Conservation (phyloP, 75 land plant genomes). For the Cryptomeria japonica region DNA sequence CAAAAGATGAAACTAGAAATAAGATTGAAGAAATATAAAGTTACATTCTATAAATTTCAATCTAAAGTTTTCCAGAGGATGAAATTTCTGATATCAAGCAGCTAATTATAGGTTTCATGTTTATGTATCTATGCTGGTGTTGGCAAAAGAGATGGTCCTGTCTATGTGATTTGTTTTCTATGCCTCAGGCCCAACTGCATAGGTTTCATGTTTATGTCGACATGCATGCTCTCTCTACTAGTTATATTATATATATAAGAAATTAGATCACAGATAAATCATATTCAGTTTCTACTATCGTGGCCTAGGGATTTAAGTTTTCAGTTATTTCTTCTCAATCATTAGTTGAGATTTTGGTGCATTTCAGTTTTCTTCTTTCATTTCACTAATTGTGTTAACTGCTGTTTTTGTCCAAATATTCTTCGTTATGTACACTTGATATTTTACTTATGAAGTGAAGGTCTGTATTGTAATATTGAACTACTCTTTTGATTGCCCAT, state of each 20-base stretch:
- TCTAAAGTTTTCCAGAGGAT: neutral
- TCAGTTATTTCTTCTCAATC: neutral
- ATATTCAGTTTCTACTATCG: neutral
- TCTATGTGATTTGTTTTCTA: too few relatives aligned
- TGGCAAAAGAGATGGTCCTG: neutral
- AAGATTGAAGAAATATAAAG: neutral
- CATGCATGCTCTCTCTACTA: neutral
- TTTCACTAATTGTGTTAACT: neutral
- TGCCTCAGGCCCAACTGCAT: too few relatives aligned
- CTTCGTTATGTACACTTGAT: neutral
- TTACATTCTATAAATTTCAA: too few relatives aligned
- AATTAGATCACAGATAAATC: neutral
- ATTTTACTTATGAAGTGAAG: neutral
- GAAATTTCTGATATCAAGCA: neutral
- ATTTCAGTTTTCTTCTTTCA: neutral
- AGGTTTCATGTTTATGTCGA: too few relatives aligned
- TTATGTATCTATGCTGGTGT: neutral
- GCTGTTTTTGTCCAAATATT: neutral
- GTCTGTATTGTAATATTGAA: neutral
- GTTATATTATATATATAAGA: neutral
- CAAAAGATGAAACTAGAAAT: neutral
- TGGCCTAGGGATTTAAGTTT: neutral
- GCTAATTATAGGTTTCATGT: too few relatives aligned
- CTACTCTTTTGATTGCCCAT: neutral
- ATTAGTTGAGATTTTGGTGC: neutral